Conservation (phyloP, 495 filamentous ascomycete genomes). For the Schizothecium vesticola region DNA sequence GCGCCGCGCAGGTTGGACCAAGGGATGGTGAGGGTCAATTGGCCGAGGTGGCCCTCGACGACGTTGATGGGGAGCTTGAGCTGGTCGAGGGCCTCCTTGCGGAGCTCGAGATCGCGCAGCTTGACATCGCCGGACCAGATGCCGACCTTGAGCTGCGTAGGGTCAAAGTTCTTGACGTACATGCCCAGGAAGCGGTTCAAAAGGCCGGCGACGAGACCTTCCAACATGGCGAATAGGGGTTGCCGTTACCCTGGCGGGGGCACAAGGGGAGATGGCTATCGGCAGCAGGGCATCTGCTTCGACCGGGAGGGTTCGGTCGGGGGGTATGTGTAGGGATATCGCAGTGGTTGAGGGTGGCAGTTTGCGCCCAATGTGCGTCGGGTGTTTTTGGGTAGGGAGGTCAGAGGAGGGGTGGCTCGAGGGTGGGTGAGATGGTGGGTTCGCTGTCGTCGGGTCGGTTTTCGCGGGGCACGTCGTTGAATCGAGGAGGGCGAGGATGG, state of each 20-base stretch:
- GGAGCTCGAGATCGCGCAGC: constrained; percentile 83
- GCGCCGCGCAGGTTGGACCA: constrained; percentile 95
- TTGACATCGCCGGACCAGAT: constrained; percentile 98
- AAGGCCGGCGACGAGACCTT: constrained; percentile 74
- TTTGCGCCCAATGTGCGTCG: background rate
- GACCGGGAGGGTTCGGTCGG: background rate
- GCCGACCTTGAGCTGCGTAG: constrained; percentile 91
- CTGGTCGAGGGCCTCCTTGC: constrained; percentile 91
- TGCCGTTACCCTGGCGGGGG: constrained; percentile 54
- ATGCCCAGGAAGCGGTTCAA: constrained; percentile 98
- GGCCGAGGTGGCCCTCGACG: constrained; percentile 86
- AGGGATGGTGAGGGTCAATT: constrained; percentile 85
- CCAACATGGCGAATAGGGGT: constrained; percentile 48
- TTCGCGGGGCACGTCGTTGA: background rate
- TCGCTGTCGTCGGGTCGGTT: background rate
- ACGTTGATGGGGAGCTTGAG: constrained; percentile 93
- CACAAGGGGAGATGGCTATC: constrained; percentile 21
- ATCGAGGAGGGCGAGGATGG: background rate
- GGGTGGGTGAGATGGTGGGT: too few relatives aligned
- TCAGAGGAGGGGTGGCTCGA: background rate
- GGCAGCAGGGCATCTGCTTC: constrained; percentile 25
- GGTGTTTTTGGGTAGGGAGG: background rate
- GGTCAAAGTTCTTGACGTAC: constrained; percentile 98
- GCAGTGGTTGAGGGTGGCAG: background rate
- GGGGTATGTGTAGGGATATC: background rate